Evolutionary conservation across 805 yeast genomes (phyloP).

Genomic region (Barnettozyma vustinii): DNA sequence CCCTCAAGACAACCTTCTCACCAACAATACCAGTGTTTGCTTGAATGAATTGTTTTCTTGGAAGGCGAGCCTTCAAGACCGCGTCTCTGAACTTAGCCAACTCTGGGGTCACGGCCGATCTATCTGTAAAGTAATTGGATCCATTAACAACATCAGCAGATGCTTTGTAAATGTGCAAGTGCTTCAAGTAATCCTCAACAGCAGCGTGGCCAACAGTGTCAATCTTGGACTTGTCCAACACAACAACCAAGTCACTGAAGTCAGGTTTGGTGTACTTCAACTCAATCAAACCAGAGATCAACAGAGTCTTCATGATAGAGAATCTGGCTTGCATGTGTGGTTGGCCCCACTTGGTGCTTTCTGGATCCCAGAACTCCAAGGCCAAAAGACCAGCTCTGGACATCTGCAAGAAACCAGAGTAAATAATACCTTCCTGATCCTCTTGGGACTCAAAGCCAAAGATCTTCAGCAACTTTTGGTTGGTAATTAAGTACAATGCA

Average conservation of each 20-base stretch:
- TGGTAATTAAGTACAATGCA: constrained; percentile 73
- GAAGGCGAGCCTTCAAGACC: constrained; percentile 67
- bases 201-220: constrained; percentile 67
- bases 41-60: constrained; percentile 81
- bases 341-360: constrained; percentile 83
- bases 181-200: constrained; percentile 61
- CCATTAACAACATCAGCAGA: constrained; percentile 71
- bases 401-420: constrained; percentile 73
- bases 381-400: constrained; percentile 83
- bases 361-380: constrained; percentile 85
- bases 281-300: constrained; percentile 56
- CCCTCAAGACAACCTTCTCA: constrained; percentile 48
- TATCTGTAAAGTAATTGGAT: constrained; percentile 52
- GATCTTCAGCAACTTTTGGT: constrained; percentile 59
- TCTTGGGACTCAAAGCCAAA: constrained; percentile 58
- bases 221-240: constrained; percentile 57
- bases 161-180: constrained; percentile 74
- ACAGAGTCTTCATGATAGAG: constrained; percentile 72
- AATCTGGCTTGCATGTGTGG: constrained; percentile 92
- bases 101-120: constrained; percentile 63
- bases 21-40: constrained; percentile 56
- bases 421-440: constrained; percentile 59
- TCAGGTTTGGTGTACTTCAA: constrained; percentile 43
- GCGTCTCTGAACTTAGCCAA: constrained; percentile 60
- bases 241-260: constrained; percentile 55